Evolutionary conservation across 2,329 filamentous ascomycete species (phyloP), one percentile per base, ranked within the genome.

Genomic region (Ramularia collo-cygni): DNA sequence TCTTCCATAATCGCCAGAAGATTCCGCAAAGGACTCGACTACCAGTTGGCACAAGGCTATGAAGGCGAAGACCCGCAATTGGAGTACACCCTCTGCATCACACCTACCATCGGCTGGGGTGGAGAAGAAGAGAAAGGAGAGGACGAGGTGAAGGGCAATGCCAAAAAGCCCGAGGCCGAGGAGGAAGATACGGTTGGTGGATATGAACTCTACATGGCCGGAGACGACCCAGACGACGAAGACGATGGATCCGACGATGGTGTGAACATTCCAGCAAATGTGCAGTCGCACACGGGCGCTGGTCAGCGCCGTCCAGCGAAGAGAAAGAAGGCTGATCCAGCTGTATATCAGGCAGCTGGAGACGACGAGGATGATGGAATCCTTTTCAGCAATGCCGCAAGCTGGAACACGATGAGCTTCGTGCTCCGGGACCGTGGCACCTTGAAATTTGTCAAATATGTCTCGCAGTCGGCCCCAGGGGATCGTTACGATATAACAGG

Each of bases 401-500:
- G 70, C 6, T 98, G 92, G 92, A 96, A 96, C 64, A 86, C 84
- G 49, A 73, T 98, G 69, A 88, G 83, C 49, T 78, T 98, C 50
- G 92, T 96, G 21, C 69, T 96, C 52, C 76, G 92, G 42, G 92
- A 98, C 60, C 79, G 77, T 51, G 89, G 86, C 10, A 83, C 84
- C 10, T 71, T 98, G 58, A 82, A 86, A 61, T 98, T 98, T 60
- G 88, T 96, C 57, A 98, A 96, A 70, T 98, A 96, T 62, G 83
- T 98, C 15, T 93, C 84, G 64, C 73, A 73, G 44, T 77, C 74
- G 36, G 92, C 92, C 6, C 77, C 77, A 57, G 92, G 92, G 1
- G 92, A 96, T 65, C 75, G 92, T 30, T 96, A 89, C 87, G 92
- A 98, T 66, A 72, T 96, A 35, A 82, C 79, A 33, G 92, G 80